Base-by-base conservation (phyloP, 2,329 filamentous ascomycete genomes). In the Chrysoporthe cubensis region DNA sequence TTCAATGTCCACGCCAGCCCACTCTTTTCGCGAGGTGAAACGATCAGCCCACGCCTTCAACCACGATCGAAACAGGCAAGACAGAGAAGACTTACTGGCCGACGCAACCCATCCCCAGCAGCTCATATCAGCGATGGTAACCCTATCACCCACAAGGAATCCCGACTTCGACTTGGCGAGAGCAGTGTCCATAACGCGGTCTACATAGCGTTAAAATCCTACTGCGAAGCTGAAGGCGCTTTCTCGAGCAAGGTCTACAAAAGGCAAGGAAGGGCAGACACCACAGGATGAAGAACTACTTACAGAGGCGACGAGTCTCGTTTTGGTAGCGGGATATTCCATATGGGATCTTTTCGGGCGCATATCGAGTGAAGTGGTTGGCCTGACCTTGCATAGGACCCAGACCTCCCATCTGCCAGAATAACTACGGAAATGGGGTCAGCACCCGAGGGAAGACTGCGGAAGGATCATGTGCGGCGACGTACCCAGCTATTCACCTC, bases 331-430 rank as follows among this genome's bases (percentile, higher is more conserved):
- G 87, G 75, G 92, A 88, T 66, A 96, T 88, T 70, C 91, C 93
- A 76, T 97, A 97, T 74, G 90, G 83, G 74, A 97, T 95, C 77
- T 87, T 88, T 76, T 94, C 91, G 0, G 92, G 91, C 0, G 93
- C 93, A 75, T 97, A 96, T 66, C 92, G 87, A 60, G 82, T 82
- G 79, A 97, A 97, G 80, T 96, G 91, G 78, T 95, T 93, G 62
- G 91, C 85, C 77, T 95, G 92, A 58, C 83, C 90, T 75, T 95
- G 92, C 92, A 95, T 95, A 0, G 92, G 92, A 0, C 92, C 92
- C 1, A 95, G 82, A 1, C 93, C 92, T 1, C 90, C 91, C 80
- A 94, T 96, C 79, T 95, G 89, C 85, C 89, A 93, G 78, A 88
- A 88, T 65, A 87, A 79, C 84, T 85, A 64, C n/a, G 16, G 46